Conservation (phyloP, 83 land plant species). For the Picea abies region DNA sequence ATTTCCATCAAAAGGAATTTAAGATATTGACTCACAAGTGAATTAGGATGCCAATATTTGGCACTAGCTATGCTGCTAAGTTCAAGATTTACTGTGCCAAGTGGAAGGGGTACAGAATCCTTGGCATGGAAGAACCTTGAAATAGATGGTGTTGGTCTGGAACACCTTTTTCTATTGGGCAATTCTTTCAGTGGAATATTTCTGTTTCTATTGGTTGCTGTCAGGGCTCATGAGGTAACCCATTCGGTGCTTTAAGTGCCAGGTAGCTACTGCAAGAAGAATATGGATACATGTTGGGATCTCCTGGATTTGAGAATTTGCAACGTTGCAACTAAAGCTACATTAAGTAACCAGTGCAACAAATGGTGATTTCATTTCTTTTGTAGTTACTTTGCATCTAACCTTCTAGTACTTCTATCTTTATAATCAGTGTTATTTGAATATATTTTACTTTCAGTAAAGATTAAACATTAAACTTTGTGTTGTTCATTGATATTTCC, state of each 20-base stretch:
- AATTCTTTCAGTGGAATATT: slow-evolving; percentile 72
- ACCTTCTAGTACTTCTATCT: too few species aligned
- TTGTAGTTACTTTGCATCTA: too few species aligned
- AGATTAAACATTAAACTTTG: too few species aligned
- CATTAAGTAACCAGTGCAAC: too few species aligned
- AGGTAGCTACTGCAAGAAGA: slow-evolving; percentile 66
- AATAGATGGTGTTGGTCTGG: slow-evolving; percentile 44
- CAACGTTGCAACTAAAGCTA: too few species aligned
- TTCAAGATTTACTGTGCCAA: slow-evolving; percentile 40
- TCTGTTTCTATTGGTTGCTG: slow-evolving; percentile 81
- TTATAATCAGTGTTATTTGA: too few species aligned
- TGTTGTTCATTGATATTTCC: too few species aligned
- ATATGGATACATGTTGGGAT: too few species aligned
- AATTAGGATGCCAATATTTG: slow-evolving; percentile 59
- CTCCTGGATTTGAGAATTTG: too few species aligned
- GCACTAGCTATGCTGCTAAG: slow-evolving; percentile 51
- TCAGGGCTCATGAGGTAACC: slow-evolving; percentile 60
- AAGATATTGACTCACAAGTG: slow-evolving; percentile 51
- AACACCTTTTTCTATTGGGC: slow-evolving; percentile 46
- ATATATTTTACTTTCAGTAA: too few species aligned
- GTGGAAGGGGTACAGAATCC: slow-evolving; percentile 33
- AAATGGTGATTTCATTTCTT: too few species aligned
- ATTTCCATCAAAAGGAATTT: too few species aligned
- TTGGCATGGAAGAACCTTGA: slow-evolving; percentile 57
- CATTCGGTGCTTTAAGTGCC: slow-evolving; percentile 58